Evolutionary conservation across 2,329 filamentous ascomycete species (phyloP).

Genomic region (Fusarium burgessii): DNA sequence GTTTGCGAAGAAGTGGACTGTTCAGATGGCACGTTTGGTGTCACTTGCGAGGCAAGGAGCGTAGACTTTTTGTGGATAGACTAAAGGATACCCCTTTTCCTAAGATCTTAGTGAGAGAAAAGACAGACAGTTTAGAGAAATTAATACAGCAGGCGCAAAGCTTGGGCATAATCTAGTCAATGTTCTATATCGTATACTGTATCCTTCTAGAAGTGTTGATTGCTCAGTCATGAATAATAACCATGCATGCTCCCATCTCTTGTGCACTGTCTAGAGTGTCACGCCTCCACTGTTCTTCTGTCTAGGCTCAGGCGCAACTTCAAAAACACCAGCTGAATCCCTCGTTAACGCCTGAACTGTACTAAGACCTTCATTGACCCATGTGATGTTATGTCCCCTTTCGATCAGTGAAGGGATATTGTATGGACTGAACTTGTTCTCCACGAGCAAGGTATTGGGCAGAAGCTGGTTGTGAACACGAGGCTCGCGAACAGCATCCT

Average conservation of each 20-base stretch:
- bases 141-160: constrained; percentile 14
- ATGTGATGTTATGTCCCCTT: constrained; percentile 78
- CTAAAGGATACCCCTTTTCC: constrained; percentile 53
- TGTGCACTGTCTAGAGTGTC: constrained; percentile 51
- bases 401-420: constrained; percentile 71
- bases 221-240: neutral
- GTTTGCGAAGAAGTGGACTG: constrained; percentile 83
- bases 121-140: constrained; percentile 29
- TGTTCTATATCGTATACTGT: neutral
- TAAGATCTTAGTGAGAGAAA: constrained; percentile 23
- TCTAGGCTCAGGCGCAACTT: constrained; percentile 81
- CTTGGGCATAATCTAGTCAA: neutral
- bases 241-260: neutral
- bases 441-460: constrained; percentile 76
- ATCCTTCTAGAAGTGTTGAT: no score
- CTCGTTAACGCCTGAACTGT: constrained; percentile 73
- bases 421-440: constrained; percentile 74
- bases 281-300: constrained; percentile 78
- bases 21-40: constrained; percentile 80
- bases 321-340: constrained; percentile 74
- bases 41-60: constrained; percentile 50
- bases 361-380: constrained; percentile 72
- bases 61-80: constrained; percentile 47
- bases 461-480: constrained; percentile 86
- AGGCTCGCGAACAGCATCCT: constrained; percentile 72